Evolutionary conservation across 1,139 yeast genomes (phyloP).

Genomic region (Magnusiomyces magnusii): DNA sequence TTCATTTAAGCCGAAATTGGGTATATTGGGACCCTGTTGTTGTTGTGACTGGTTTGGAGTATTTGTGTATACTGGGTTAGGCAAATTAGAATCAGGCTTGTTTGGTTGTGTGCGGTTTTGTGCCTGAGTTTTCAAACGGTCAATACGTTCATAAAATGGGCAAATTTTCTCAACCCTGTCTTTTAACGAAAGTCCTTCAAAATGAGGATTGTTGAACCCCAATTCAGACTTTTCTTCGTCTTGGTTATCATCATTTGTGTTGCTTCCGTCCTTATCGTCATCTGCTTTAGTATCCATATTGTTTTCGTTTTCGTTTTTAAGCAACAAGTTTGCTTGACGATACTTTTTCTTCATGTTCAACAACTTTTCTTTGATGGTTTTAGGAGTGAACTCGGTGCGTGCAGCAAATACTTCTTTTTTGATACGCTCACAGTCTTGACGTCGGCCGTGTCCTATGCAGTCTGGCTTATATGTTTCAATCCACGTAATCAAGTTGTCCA

Average conservation of each 20-base stretch:
- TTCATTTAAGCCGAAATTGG: no score
- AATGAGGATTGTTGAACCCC: background rate
- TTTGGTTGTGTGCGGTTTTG: background rate
- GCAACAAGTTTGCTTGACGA: slow-evolving; percentile 11
- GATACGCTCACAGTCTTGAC: slow-evolving; percentile 15
- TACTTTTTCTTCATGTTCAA: slow-evolving; percentile 17
- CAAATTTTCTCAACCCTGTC: slow-evolving; percentile 13
- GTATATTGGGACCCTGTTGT: no score
- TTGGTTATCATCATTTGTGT: slow-evolving; percentile 1
- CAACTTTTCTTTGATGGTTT: slow-evolving; percentile 16
- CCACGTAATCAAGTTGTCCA: slow-evolving; percentile 16
- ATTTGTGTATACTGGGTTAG: no score
- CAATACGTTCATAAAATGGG: slow-evolving; percentile 15
- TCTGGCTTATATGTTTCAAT: slow-evolving; percentile 16
- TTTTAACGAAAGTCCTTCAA: slow-evolving; percentile 2
- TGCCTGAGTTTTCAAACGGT: slow-evolving; percentile 5
- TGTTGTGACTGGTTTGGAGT: no score
- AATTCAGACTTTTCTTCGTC: background rate
- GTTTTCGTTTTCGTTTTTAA: slow-evolving; percentile 8
- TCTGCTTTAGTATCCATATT: background rate
- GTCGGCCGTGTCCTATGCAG: slow-evolving; percentile 17
- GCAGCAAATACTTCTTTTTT: slow-evolving; percentile 14
- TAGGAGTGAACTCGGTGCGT: slow-evolving; percentile 15
- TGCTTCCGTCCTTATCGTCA: background rate
- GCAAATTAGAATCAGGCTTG: background rate